phyloP scores from a whole-genome alignment of 2,329 filamentous ascomycete species.

The Trichoderma gracile region DNA sequence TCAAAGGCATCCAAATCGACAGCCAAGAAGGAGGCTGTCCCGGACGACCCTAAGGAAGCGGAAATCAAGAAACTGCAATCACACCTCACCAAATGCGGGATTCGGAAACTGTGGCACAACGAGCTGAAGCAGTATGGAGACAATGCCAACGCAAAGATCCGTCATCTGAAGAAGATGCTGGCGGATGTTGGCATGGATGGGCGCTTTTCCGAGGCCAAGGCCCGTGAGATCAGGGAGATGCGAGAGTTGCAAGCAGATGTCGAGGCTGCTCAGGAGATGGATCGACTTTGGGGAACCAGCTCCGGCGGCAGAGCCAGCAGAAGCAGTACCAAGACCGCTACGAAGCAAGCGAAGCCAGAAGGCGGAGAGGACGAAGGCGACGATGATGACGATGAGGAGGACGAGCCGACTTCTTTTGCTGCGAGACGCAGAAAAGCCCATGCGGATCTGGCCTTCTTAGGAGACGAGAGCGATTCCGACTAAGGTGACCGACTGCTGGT shows the following conservation, averaged over 20 bases:
- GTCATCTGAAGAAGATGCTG: conserved; percentile 76
- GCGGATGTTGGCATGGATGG: conserved; percentile 84
- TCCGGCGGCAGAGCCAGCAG: conserved; percentile 46
- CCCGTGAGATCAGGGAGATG: conserved; percentile 81
- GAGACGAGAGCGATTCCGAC: conserved; percentile 68
- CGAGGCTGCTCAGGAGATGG: conserved; percentile 80
- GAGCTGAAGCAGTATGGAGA: conserved; percentile 75
- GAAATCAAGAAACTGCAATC: conserved; percentile 88
- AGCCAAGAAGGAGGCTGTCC: conserved; percentile 35
- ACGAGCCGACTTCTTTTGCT: conserved; percentile 41
- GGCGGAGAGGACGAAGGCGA: conserved; percentile 38
- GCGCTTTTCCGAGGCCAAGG: conserved; percentile 81
- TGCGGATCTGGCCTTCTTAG: conserved; percentile 65
- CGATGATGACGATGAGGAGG: conserved; percentile 36
- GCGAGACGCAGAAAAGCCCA: conserved; percentile 51
- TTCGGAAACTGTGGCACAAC: conserved; percentile 87
- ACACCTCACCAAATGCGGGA: conserved; percentile 84
- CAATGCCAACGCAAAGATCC: conserved; percentile 76
- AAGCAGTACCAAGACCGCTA: conserved; percentile 38
- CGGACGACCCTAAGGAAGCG: conserved; percentile 63
- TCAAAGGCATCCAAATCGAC: conserved; percentile 34
- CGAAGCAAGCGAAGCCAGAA: conserved; percentile 32
- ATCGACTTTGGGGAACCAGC: conserved; percentile 70
- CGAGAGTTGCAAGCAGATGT: conserved; percentile 83
- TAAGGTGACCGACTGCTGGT: conserved; percentile 31